Base-by-base conservation (phyloP, 2,329 filamentous ascomycete genomes). In the Colletotrichum lini region DNA sequence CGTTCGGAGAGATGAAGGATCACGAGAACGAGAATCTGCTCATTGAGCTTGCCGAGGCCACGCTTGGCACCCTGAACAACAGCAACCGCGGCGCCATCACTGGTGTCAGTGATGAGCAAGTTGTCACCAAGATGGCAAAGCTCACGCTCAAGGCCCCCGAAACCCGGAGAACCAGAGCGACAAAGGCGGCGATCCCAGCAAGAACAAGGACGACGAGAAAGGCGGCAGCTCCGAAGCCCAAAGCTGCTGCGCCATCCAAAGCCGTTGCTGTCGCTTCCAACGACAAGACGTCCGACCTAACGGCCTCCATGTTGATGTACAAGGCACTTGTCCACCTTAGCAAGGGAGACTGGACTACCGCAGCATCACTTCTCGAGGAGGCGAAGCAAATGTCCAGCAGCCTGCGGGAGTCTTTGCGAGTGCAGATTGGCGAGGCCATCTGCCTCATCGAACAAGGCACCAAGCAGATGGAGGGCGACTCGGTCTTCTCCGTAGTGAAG, bases 401-500 rank as follows among this genome's bases (percentile, higher is more conserved):
- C 30, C 77, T 82, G 15, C 79, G 80, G 47, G 75, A 79, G 76
- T 75, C 85, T 73, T 76, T 82, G 67, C 78, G 88, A 75, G 84
- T 90, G 68, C 88, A 90, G 49, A 86, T 94, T 65, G 86, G 90
- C 13, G 89, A 89, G 68, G 93, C 93, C 23, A 90, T 90, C 65
- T 90, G 92, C 56, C 87, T 93, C 53, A 85, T 94, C 71, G 87
- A 90, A 18, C 88, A 92, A 79, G 93, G 91, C 73, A 86, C 93
- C 76, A 89, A 92, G 57, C 88, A 92, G 76, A 93, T 98, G 84
- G 88, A 91, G 15, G 88, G 89, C 5, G 94, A 98, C 80, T 92
- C 95, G 3, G 92, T 96, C 4, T 97, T 96, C 80, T 97, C 94
- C 21, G 93, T 96, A 12, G 88, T 98, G 18, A 94, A 96, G 56